A percentile compares a stretch with the other conserved stretches of the same genome.
phyloP scores from a whole-genome alignment of 2,329 filamentous ascomycete species.

The Aspergillus intermedius region DNA sequence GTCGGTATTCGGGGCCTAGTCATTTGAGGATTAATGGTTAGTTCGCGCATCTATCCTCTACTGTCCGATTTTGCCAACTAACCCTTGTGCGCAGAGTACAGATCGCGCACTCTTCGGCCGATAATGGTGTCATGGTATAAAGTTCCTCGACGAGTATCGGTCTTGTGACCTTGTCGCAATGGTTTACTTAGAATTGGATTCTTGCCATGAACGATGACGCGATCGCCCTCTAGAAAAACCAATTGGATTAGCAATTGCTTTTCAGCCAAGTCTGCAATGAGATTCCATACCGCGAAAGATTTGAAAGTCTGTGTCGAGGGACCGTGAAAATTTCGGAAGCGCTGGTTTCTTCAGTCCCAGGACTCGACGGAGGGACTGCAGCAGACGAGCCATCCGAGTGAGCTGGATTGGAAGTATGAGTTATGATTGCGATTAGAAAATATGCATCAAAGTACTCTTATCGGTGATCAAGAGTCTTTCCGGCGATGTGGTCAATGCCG shows the following conservation, averaged over 20 bases:
- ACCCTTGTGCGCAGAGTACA: constrained; percentile 51
- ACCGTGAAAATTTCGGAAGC: constrained; percentile 14
- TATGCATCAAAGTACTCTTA: no score
- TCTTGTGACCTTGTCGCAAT: constrained; percentile 32
- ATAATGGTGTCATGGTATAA: constrained; percentile 54
- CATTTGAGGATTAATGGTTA: constrained; percentile 3
- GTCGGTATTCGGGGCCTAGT: constrained; percentile 44
- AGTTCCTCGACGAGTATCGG: constrained; percentile 28
- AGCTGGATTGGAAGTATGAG: constrained; percentile 1
- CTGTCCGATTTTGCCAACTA: constrained; percentile 5
- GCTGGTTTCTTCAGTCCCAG: constrained; percentile 18
- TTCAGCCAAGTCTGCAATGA: not conserved
- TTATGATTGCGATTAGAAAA: not conserved
- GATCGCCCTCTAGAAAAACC: constrained; percentile 35
- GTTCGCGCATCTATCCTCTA: not conserved
- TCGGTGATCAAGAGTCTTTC: no score
- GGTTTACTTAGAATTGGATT: constrained; percentile 37
- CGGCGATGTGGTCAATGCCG: no score
- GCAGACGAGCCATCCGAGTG: constrained; percentile 29
- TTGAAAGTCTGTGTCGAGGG: constrained; percentile 34
- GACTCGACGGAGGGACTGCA: constrained; percentile 25
- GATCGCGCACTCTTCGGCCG: constrained; percentile 54
- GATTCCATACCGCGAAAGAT: constrained; percentile 28
- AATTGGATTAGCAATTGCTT: not conserved
- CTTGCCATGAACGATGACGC: constrained; percentile 35